phyloP scores from a whole-genome alignment of 1,284 basidiomycete species.

The Xanthoconium separans region DNA sequence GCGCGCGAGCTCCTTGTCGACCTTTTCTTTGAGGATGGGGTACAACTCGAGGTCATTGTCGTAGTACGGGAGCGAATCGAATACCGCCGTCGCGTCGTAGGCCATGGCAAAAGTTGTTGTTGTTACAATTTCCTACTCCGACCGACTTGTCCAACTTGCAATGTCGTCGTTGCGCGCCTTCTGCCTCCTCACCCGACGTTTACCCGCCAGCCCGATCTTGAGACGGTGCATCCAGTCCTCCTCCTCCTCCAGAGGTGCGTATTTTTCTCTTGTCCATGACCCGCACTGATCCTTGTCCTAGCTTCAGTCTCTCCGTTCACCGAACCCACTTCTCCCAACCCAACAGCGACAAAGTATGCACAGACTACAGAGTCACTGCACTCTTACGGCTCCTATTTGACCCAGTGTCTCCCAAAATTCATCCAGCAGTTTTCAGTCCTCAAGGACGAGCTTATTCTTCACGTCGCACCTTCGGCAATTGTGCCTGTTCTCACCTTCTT shows the following conservation, averaged over 20 bases:
- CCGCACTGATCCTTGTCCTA: slow-evolving; percentile 29
- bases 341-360: slow-evolving; percentile 66
- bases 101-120: slow-evolving; percentile 16
- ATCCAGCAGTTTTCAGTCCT: slow-evolving; percentile 97
- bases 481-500: slow-evolving; percentile 91
- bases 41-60: slow-evolving; percentile 87
- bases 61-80: slow-evolving; percentile 93
- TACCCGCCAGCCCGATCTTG: background rate
- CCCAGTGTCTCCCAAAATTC: slow-evolving; percentile 90
- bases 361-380: slow-evolving; percentile 77
- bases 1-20: slow-evolving; percentile 69
- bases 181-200: slow-evolving; percentile 35
- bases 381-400: slow-evolving; percentile 88
- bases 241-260: slow-evolving; percentile 35
- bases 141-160: slow-evolving; percentile 14
- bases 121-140: slow-evolving; percentile 27
- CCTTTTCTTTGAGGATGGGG: slow-evolving; percentile 68
- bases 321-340: slow-evolving; percentile 86
- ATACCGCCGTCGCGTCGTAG: slow-evolving; percentile 33
- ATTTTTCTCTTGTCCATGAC: slow-evolving; percentile 24
- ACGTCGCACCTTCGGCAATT: slow-evolving; percentile 81
- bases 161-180: slow-evolving; percentile 46
- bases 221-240: slow-evolving; percentile 23
- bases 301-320: slow-evolving; percentile 78
- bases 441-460: slow-evolving; percentile 95